phyloP scores from a whole-genome alignment of 164 flowering plant genomes.

The Vitis rotundifolia region DNA sequence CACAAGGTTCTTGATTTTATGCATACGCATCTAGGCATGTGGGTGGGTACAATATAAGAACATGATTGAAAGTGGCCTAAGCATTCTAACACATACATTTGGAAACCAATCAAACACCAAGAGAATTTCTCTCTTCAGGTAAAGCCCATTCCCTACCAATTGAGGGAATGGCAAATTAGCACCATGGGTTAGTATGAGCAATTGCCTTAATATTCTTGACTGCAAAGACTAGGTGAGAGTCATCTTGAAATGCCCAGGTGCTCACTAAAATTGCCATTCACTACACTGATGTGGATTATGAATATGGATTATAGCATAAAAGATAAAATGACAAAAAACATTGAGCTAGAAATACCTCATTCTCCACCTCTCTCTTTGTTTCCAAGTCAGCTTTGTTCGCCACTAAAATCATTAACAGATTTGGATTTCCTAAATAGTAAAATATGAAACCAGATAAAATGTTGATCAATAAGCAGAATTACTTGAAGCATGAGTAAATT shows the following conservation, averaged over 20 bases:
- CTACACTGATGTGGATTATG: too few relatives aligned
- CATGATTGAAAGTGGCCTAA: too few relatives aligned
- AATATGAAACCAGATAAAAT: not conserved
- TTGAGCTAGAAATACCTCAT: slow-evolving; percentile 33
- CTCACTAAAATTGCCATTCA: too few relatives aligned
- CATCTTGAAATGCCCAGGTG: too few relatives aligned
- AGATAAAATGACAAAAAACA: not conserved
- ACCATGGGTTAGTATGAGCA: not conserved
- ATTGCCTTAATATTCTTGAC: too few relatives aligned
- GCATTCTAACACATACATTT: too few relatives aligned
- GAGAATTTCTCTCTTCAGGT: not conserved
- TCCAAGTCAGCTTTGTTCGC: slow-evolving; percentile 57
- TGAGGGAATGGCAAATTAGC: not conserved
- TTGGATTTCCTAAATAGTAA: slow-evolving; percentile 35
- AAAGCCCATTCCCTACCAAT: not conserved
- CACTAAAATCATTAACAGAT: slow-evolving; percentile 43
- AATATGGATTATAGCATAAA: not conserved
- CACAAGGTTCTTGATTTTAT: too few relatives aligned
- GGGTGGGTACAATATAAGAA: too few relatives aligned
- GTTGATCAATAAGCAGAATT: too few relatives aligned
- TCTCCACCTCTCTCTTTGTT: slow-evolving; percentile 41
- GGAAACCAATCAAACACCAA: not conserved
- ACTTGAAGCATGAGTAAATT: too few relatives aligned
- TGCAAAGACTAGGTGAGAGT: too few relatives aligned
- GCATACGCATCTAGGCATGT: too few relatives aligned